These are phyloP conservation scores for Echium plantagineum DNA, from an alignment of 257 asterid genomes.

Conservation along the genomic window DNA sequence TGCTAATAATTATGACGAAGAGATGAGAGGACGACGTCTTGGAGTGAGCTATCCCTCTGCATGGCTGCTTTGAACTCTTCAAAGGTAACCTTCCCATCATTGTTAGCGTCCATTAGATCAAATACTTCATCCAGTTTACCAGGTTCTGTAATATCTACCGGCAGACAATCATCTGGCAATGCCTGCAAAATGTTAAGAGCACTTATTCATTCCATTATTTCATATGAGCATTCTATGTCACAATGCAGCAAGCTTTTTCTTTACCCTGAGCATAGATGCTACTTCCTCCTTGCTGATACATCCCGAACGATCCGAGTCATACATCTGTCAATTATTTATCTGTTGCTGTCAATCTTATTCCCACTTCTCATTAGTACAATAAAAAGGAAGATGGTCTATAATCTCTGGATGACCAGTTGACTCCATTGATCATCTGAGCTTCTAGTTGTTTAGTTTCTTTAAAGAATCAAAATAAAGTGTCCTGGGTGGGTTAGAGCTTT, in stretches of 20 bases:
- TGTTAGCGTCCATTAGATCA: slow-evolving; percentile 77
- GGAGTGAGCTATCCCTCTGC: slow-evolving; percentile 74
- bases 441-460: background rate
- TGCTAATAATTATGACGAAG: slow-evolving; percentile 39
- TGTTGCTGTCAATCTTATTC: background rate
- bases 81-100: slow-evolving; percentile 68
- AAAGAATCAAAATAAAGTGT: background rate
- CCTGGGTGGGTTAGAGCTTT: background rate
- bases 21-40: slow-evolving; percentile 72
- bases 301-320: slow-evolving; percentile 72
- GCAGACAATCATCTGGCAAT: slow-evolving; percentile 69
- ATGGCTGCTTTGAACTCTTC: slow-evolving; percentile 82
- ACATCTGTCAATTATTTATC: slow-evolving; percentile 37
- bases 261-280: slow-evolving; percentile 70
- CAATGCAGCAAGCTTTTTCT: background rate
- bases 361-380: background rate
- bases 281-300: slow-evolving; percentile 83
- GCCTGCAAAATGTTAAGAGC: slow-evolving; percentile 31
- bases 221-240: background rate
- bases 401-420: background rate
- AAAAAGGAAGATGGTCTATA: background rate
- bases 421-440: background rate
- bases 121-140: slow-evolving; percentile 81
- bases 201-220: background rate
- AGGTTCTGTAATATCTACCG: slow-evolving; percentile 58